A percentile compares a stretch with the other conserved stretches of the same genome.
Conservation (phyloP, 306 rosid species). For the Castanea sativa region DNA sequence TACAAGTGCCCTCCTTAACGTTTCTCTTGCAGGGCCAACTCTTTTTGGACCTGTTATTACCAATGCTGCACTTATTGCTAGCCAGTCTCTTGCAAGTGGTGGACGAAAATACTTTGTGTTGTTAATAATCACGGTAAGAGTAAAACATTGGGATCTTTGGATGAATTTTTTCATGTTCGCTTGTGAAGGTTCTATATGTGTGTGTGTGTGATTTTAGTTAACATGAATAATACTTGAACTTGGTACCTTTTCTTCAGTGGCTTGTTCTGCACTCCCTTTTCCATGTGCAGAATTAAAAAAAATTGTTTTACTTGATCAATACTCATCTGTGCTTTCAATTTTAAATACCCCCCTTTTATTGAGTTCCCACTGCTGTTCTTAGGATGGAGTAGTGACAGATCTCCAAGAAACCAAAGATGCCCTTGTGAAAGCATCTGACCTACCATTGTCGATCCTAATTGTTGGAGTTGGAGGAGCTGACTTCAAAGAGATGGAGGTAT, state of each 20-base stretch:
- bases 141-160: slow-evolving; percentile 10
- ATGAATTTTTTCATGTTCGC: slow-evolving; percentile 10
- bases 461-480: slow-evolving; percentile 99
- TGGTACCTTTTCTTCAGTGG: background rate
- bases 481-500: slow-evolving; percentile 99
- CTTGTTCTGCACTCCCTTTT: slow-evolving; percentile 12
- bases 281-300: background rate
- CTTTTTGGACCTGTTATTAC: slow-evolving; percentile 97
- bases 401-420: slow-evolving; percentile 99
- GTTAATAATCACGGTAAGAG: slow-evolving; percentile 91
- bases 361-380: slow-evolving; percentile 14
- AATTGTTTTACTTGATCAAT: background rate
- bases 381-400: slow-evolving; percentile 99
- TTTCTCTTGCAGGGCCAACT: slow-evolving; percentile 99
- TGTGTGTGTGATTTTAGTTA: background rate
- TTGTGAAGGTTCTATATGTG: background rate
- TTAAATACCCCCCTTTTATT: slow-evolving; percentile 13
- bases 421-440: slow-evolving; percentile 89
- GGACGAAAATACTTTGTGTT: slow-evolving; percentile 85
- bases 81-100: slow-evolving; percentile 81
- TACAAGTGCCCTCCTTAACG: slow-evolving; percentile 89
- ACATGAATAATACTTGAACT: background rate
- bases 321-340: background rate
- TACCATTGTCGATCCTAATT: slow-evolving; percentile 92
- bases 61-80: slow-evolving; percentile 87